Conservation (phyloP, 495 filamentous ascomycete genomes). For the Lentithecium fluviatile region DNA sequence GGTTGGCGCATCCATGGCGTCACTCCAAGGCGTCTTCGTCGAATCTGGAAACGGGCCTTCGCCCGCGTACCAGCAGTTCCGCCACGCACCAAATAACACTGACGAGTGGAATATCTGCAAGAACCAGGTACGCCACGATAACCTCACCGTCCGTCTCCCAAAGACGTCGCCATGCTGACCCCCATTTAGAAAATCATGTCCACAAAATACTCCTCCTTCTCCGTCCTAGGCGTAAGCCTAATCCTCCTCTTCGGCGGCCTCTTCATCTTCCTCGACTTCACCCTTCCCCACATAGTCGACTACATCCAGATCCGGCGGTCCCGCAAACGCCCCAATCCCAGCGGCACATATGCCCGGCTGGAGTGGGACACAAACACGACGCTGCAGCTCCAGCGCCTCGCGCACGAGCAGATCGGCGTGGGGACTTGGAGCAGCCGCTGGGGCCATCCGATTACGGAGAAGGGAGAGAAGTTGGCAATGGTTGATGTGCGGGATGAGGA, state of each 20-base stretch:
- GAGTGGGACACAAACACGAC: conserved; percentile 18
- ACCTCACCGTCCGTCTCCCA: background rate
- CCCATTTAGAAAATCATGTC: conserved; percentile 12
- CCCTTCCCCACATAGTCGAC: no score
- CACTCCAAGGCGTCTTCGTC: conserved; percentile 3
- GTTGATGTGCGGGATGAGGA: background rate
- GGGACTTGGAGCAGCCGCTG: background rate
- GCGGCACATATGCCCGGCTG: conserved; percentile 1
- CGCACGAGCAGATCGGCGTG: background rate
- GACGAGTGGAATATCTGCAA: conserved; percentile 7
- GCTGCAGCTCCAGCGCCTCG: background rate
- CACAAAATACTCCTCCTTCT: conserved; percentile 16
- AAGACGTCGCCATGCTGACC: background rate
- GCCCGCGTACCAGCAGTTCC: conserved; percentile 2
- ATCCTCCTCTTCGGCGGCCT: conserved; percentile 11
- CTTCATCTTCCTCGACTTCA: conserved; percentile 12
- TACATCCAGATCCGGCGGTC: no score
- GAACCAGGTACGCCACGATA: conserved; percentile 2
- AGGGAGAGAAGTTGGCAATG: background rate
- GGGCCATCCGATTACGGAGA: background rate
- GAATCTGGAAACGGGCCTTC: conserved; percentile 1
- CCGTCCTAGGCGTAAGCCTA: conserved; percentile 5
- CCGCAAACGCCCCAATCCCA: no score
- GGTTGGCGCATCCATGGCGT: conserved; percentile 1
- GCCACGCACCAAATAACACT: background rate